These are phyloP conservation scores for Favolaschia claudopus DNA, from an alignment of 768 basidiomycete species.

Conservation along the genomic window DNA sequence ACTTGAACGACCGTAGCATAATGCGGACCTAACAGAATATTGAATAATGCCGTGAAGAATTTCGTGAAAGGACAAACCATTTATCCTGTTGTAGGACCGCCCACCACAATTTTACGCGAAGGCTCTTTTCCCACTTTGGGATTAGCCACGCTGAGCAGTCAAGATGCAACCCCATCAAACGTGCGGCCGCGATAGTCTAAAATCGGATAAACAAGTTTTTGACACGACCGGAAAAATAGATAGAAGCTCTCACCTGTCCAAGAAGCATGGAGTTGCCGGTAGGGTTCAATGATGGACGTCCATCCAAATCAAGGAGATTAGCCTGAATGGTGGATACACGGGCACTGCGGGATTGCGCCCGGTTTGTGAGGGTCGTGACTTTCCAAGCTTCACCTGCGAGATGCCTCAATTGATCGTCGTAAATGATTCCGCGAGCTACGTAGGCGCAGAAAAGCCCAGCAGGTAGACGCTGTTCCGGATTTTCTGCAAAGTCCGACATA, in stretches of 20 bases:
- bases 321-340: conserved; percentile 28
- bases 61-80: conserved; percentile 5
- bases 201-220: background rate
- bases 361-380: conserved; percentile 27
- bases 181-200: conserved; percentile 27
- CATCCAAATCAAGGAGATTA: conserved; percentile 27
- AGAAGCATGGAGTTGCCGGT: conserved; percentile 28
- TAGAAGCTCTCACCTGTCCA: conserved; percentile 20
- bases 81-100: conserved; percentile 28
- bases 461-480: conserved; percentile 24
- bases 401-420: conserved; percentile 27
- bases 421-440: conserved; percentile 26
- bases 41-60: background rate
- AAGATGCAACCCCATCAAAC: conserved; percentile 27
- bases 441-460: conserved; percentile 27
- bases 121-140: conserved; percentile 26
- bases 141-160: conserved; percentile 23
- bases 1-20: conserved; percentile 26
- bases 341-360: conserved; percentile 25
- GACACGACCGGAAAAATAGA: background rate
- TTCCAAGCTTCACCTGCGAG: conserved; percentile 25
- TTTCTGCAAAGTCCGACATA: conserved; percentile 20
- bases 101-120: conserved; percentile 27
- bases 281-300: conserved; percentile 28
- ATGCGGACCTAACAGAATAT: conserved; percentile 12